phyloP scores from a whole-genome alignment of 2,329 filamentous ascomycete species.

The Alternaria triticimaculans region DNA sequence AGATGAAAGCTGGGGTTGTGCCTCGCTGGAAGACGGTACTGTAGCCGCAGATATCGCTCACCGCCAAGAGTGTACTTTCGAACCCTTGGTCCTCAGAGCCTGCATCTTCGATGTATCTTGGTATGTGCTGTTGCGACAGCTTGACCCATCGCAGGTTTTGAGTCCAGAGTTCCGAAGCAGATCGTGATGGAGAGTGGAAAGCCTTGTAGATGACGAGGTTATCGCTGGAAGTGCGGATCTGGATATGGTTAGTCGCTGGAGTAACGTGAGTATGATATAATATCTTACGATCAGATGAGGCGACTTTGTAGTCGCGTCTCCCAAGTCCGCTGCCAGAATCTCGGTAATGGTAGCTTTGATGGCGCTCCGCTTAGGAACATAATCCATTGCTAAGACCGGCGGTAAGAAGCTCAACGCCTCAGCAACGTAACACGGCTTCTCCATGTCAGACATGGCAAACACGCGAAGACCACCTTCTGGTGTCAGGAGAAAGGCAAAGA shows the following conservation, averaged over 20 bases:
- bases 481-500: constrained; percentile 79
- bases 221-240: constrained; percentile 80
- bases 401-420: constrained; percentile 81
- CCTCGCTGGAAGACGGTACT: constrained; percentile 84
- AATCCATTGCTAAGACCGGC: constrained; percentile 75
- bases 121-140: constrained; percentile 70
- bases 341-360: constrained; percentile 78
- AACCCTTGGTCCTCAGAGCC: constrained; percentile 55
- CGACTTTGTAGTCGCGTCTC: constrained; percentile 71
- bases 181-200: constrained; percentile 60
- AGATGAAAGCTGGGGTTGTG: constrained; percentile 76
- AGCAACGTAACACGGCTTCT: constrained; percentile 73
- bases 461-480: constrained; percentile 77
- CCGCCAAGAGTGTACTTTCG: constrained; percentile 61
- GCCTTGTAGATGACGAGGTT: constrained; percentile 90
- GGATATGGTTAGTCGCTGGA: constrained; percentile 4
- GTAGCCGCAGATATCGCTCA: constrained; percentile 75
- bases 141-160: constrained; percentile 77
- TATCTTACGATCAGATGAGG: constrained; percentile 81
- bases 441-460: constrained; percentile 76
- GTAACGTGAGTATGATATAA: neutral
- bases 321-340: constrained; percentile 82
- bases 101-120: constrained; percentile 61
- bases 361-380: constrained; percentile 71
- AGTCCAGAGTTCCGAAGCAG: constrained; percentile 55